A percentile compares a stretch with the other conserved stretches of the same genome.
Conservation (phyloP, 176 grass and related monocot genomes). For the Thalia dealbata region DNA sequence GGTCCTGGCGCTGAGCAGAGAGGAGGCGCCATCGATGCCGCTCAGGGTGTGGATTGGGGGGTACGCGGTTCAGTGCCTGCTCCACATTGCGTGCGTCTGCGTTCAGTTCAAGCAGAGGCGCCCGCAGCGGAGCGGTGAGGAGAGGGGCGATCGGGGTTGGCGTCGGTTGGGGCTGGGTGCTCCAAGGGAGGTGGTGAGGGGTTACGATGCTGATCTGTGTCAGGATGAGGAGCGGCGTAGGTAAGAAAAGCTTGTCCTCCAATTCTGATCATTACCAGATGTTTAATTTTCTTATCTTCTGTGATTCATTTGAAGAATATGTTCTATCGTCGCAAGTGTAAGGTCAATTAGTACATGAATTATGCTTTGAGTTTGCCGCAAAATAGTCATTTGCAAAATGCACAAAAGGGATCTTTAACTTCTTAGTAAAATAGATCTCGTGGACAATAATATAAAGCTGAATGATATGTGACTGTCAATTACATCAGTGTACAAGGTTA, state of each 20-base stretch:
- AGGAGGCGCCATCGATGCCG: conserved; percentile 28
- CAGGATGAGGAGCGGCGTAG: conserved; percentile 12
- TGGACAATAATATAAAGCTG: too few species aligned
- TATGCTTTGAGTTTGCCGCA: too few species aligned
- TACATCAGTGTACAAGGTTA: too few species aligned
- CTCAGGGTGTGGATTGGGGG: conserved; percentile 36
- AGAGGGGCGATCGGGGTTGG: neutral
- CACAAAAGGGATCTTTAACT: too few species aligned
- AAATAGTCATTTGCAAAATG: too few species aligned
- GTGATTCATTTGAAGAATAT: too few species aligned
- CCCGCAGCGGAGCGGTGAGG: conserved; percentile 4
- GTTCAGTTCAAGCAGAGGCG: conserved; percentile 19
- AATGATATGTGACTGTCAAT: too few species aligned
- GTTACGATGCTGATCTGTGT: conserved; percentile 8
- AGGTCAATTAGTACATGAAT: too few species aligned
- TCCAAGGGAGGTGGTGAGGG: conserved; percentile 7
- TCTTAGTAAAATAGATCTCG: too few species aligned
- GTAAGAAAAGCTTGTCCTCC: conserved; percentile 5
- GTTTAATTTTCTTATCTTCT: neutral
- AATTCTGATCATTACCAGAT: neutral
- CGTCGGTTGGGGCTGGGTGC: neutral
- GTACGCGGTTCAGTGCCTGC: conserved; percentile 34
- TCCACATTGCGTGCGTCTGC: conserved; percentile 30
- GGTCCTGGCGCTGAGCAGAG: conserved; percentile 22
- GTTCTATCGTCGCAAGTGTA: too few species aligned